phyloP scores from a whole-genome alignment of 1,284 basidiomycete genomes.

The Leccinum subrobustum region DNA sequence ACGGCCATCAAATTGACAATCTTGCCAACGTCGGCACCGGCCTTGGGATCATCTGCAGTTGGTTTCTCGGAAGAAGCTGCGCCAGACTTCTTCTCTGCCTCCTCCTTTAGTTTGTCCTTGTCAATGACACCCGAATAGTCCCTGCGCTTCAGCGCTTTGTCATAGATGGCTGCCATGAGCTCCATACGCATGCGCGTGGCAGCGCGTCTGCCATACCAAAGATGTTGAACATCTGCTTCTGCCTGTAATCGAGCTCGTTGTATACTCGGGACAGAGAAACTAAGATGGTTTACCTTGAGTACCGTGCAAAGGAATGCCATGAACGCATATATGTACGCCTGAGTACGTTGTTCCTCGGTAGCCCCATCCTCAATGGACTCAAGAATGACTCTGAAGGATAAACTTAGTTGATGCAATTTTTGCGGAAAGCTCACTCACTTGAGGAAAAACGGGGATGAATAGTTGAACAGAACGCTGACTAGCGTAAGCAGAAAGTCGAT shows the following conservation, averaged over 20 bases:
- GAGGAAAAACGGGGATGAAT: conserved; percentile 53
- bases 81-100: conserved; percentile 23
- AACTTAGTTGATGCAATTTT: not conserved
- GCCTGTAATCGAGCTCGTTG: conserved; percentile 34
- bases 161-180: conserved; percentile 78
- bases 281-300: conserved; percentile 37
- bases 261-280: not conserved
- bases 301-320: conserved; percentile 53
- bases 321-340: conserved; percentile 65
- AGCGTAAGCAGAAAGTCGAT: conserved; percentile 67
- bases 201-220: conserved; percentile 64
- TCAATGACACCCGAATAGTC: conserved; percentile 80
- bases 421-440: conserved; percentile 18
- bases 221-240: conserved; percentile 61
- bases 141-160: conserved; percentile 84
- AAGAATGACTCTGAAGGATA: conserved; percentile 37
- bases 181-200: conserved; percentile 55
- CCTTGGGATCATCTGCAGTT: conserved; percentile 52
- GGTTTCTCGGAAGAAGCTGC: conserved; percentile 14
- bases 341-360: conserved; percentile 42
- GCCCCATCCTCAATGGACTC: conserved; percentile 23
- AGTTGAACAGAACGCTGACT: conserved; percentile 54
- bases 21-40: conserved; percentile 73
- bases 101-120: conserved; percentile 39
- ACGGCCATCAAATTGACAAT: conserved; percentile 79